Evolutionary conservation across 2,329 filamentous ascomycete species (phyloP).

Genomic region (Elsinoe necatrix): DNA sequence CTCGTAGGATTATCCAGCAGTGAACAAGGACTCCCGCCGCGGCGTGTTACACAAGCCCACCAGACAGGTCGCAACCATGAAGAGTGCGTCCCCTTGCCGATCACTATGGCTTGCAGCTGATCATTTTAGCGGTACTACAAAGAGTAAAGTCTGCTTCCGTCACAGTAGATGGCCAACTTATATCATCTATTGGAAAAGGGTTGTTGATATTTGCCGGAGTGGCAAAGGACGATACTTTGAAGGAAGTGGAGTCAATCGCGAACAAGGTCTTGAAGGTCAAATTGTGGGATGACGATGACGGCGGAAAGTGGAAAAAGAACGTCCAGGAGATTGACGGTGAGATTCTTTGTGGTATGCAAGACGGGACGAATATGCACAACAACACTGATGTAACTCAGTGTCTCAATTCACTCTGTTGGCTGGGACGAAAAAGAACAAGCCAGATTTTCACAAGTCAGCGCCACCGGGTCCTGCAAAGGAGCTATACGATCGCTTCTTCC

Average conservation of each 20-base stretch:
- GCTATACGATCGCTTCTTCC: slow-evolving; percentile 77
- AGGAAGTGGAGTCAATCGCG: slow-evolving; percentile 76
- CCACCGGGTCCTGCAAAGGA: slow-evolving; percentile 66
- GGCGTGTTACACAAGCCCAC: not conserved
- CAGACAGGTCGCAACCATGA: slow-evolving; percentile 27
- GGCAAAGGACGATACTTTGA: slow-evolving; percentile 79
- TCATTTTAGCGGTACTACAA: slow-evolving; percentile 69
- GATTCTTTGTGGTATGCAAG: slow-evolving; percentile 72
- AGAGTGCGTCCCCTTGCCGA: slow-evolving; percentile 29
- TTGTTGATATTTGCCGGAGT: slow-evolving; percentile 87
- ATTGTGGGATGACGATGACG: slow-evolving; percentile 78
- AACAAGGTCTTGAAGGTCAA: slow-evolving; percentile 82
- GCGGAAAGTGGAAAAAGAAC: slow-evolving; percentile 79
- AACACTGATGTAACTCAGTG: slow-evolving; percentile 46
- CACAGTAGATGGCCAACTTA: slow-evolving; percentile 79
- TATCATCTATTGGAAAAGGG: slow-evolving; percentile 86
- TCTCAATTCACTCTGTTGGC: slow-evolving; percentile 95
- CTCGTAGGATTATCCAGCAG: not conserved
- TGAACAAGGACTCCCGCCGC: not conserved
- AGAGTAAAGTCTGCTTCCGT: slow-evolving; percentile 92
- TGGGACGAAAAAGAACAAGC: slow-evolving; percentile 89
- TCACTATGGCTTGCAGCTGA: slow-evolving; percentile 21
- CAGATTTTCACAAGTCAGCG: slow-evolving; percentile 86
- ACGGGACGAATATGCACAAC: not conserved
- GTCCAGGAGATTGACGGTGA: slow-evolving; percentile 86